phyloP scores from a whole-genome alignment of 2,329 filamentous ascomycete genomes.

The Fusarium ramigenum region DNA sequence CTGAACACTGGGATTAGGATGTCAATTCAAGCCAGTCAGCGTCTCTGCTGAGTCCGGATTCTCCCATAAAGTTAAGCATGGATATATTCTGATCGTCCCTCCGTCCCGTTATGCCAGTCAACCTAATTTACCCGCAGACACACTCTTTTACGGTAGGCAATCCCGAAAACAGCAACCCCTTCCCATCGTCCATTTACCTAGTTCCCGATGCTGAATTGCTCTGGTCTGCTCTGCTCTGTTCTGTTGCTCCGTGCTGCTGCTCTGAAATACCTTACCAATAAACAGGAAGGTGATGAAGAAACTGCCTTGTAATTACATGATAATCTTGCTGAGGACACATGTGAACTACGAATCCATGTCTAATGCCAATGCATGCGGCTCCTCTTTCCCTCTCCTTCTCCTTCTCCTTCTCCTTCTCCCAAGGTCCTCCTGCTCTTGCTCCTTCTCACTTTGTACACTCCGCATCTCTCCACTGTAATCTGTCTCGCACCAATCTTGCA shows the following conservation, averaged over 20 bases:
- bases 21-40: constrained; percentile 34
- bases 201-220: neutral
- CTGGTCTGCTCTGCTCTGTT: neutral
- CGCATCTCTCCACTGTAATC: constrained; percentile 27
- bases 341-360: neutral
- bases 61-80: constrained; percentile 35
- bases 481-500: constrained; percentile 30
- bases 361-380: constrained; percentile 1
- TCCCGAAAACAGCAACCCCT: constrained; percentile 21
- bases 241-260: neutral
- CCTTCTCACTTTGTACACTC: constrained; percentile 33
- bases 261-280: neutral
- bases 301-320: neutral
- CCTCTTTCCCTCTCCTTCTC: neutral
- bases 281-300: constrained; percentile 5
- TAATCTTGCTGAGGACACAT: constrained; percentile 2
- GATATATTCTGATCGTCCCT: constrained; percentile 37
- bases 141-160: constrained; percentile 23
- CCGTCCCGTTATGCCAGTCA: constrained; percentile 32
- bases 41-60: constrained; percentile 31
- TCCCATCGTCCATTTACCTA: constrained; percentile 1
- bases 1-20: constrained; percentile 12
- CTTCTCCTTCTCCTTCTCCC: neutral
- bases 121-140: constrained; percentile 27
- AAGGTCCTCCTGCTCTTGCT: neutral